Evolutionary conservation across 352 stramenopile genomes (phyloP), one percentile per base, ranked within the genome.

Genomic region (Globisporangium solare): DNA sequence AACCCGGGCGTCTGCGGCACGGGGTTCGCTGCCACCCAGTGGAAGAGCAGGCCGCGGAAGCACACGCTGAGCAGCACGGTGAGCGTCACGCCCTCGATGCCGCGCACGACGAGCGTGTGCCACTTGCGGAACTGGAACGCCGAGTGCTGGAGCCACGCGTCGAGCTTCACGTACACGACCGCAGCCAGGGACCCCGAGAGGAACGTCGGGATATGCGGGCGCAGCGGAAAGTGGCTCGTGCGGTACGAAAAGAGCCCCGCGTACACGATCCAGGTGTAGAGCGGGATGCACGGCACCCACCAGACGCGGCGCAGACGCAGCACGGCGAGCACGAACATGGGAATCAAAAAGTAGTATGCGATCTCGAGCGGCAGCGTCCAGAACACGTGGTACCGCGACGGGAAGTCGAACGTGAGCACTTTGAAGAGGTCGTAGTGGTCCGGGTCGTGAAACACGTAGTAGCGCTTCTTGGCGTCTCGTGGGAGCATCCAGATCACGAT

Each of bases 281-380:
- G 39, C 12, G 62, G 52, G 46, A 61, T 2, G 0, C 57, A 53
- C 8, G 39, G 31, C 17, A 71, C 0, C 58, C 55, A 73, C 61
- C 65, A 73, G 1, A 53, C 42, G 7, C 56, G 47, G 24, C 65
- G 47, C 47, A 73, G 37, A 0, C 31, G 41, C 2, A 71, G 12
- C 5, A 71, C 52, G 15, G 35, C 52, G 41, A 76, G 51, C n/a
- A 70, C 61, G 27, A 76, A 66, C 46, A 71, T 42, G 1, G 64
- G 67, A 39, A 76, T 71, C 18, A 67, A 42, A 6, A 72, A 74
- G 54, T 79, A 79, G 61, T 79, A 79, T 0, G 22, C 51, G 42
- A 79, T 79, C 60, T 79, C 70, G 17, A 85, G 55, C 0, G 72
- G 72, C 18, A 85, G 62, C 17, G 75, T 73, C 74, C 75, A 85